These are phyloP conservation scores for Phyllostachys edulis DNA, from an alignment of 176 grass and related monocot species.

Conservation along the genomic window DNA sequence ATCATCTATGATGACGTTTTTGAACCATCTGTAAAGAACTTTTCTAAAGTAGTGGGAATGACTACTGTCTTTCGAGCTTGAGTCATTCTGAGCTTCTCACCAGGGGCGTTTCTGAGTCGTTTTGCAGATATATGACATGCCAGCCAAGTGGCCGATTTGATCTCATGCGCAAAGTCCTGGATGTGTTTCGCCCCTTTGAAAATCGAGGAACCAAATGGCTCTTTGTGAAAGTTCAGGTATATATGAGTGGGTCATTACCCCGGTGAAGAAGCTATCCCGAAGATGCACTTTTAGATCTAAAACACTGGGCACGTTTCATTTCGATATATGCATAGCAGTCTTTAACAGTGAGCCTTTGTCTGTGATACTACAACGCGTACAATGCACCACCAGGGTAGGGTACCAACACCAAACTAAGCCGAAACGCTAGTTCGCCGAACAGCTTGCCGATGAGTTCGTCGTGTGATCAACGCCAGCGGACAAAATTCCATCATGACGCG, in stretches of 20 bases:
- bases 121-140: neutral
- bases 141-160: neutral
- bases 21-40: no score
- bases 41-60: no score
- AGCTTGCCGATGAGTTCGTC: neutral
- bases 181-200: neutral
- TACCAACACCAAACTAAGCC: neutral
- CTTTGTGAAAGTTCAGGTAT: neutral
- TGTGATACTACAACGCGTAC: neutral
- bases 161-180: neutral
- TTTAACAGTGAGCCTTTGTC: neutral
- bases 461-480: conserved; percentile 7
- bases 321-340: neutral
- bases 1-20: no score
- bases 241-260: neutral
- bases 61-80: neutral
- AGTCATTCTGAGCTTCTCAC: neutral
- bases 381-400: neutral
- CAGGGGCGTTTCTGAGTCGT: neutral
- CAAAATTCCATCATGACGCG: conserved; percentile 3
- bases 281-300: neutral
- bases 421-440: conserved; percentile 1
- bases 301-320: neutral
- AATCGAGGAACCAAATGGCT: neutral
- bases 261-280: neutral